These are phyloP conservation scores for Chrysanthemum seticuspe DNA, from an alignment of 129 eudicot species.

Conservation along the genomic window DNA sequence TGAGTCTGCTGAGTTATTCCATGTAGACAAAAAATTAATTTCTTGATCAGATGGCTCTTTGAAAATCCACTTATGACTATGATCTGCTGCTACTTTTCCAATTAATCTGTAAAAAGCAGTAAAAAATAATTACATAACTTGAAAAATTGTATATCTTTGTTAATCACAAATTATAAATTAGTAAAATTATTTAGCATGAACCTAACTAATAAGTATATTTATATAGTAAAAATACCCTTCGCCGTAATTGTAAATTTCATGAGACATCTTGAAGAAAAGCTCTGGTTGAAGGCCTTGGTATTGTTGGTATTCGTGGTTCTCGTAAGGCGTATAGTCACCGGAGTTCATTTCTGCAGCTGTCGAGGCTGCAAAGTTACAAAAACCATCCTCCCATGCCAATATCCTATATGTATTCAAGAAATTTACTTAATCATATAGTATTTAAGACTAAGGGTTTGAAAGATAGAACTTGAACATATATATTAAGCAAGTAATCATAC, in stretches of 20 bases:
- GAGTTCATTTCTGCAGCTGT: constrained; percentile 56
- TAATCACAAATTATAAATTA: background rate
- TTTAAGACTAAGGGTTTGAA: background rate
- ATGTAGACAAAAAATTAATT: constrained; percentile 86
- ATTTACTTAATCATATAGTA: background rate
- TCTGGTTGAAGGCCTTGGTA: constrained; percentile 92
- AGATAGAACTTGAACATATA: background rate
- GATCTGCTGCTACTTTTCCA: constrained; percentile 99
- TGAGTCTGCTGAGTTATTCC: constrained; percentile 96
- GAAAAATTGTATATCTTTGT: background rate
- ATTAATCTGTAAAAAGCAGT: constrained; percentile 54
- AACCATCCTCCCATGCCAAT: constrained; percentile 99
- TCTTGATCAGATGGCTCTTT: constrained; percentile 95
- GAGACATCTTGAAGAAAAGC: constrained; percentile 98
- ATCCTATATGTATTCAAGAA: constrained; percentile 50
- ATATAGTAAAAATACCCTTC: constrained; percentile 69
- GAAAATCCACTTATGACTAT: constrained; percentile 92
- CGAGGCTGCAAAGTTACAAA: constrained; percentile 92
- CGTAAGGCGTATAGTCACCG: constrained; percentile 48
- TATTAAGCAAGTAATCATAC: background rate
- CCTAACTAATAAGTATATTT: background rate
- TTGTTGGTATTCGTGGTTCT: constrained; percentile 50
- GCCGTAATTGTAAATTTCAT: constrained; percentile 96
- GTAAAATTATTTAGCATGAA: background rate
- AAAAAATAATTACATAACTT: background rate